Conservation (phyloP, 2,329 filamentous ascomycete species). For the Arachnopeziza araneosa region DNA sequence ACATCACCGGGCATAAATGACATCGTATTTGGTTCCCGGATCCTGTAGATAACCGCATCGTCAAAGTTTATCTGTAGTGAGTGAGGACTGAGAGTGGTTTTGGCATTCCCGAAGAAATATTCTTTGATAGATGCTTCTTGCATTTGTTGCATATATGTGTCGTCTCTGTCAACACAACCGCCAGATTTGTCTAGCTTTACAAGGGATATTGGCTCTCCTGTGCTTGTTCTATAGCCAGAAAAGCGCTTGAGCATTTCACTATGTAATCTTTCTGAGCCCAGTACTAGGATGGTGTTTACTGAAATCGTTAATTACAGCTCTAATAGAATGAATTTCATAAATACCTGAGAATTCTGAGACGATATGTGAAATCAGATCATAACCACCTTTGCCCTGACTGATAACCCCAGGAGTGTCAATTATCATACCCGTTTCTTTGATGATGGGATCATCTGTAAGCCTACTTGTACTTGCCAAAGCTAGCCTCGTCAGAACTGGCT, state of each 20-base stretch:
- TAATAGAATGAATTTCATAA: constrained; percentile 19
- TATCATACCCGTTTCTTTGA: constrained; percentile 70
- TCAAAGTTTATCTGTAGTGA: constrained; percentile 80
- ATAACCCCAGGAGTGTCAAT: constrained; percentile 76
- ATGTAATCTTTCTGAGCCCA: constrained; percentile 73
- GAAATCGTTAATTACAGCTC: constrained; percentile 7
- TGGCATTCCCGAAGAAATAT: constrained; percentile 87
- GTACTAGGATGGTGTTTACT: constrained; percentile 75
- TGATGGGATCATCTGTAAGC: constrained; percentile 67
- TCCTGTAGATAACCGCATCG: constrained; percentile 66
- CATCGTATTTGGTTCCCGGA: constrained; percentile 49
- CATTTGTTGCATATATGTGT: constrained; percentile 64
- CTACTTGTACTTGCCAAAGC: constrained; percentile 73
- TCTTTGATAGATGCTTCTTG: constrained; percentile 76
- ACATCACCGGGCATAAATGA: constrained; percentile 31
- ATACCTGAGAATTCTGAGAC: constrained; percentile 61
- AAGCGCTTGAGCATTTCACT: constrained; percentile 70
- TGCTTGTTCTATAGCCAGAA: constrained; percentile 45
- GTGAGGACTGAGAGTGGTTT: constrained; percentile 75
- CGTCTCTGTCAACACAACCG: constrained; percentile 73
- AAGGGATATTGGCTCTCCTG: constrained; percentile 66
- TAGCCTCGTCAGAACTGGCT: constrained; percentile 66
- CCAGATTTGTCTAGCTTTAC: constrained; percentile 79
- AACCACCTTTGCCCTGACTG: constrained; percentile 57
- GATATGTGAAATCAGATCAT: constrained; percentile 78